Evolutionary conservation across 1,139 yeast genomes (phyloP).

Genomic region (Taphrina communis): DNA sequence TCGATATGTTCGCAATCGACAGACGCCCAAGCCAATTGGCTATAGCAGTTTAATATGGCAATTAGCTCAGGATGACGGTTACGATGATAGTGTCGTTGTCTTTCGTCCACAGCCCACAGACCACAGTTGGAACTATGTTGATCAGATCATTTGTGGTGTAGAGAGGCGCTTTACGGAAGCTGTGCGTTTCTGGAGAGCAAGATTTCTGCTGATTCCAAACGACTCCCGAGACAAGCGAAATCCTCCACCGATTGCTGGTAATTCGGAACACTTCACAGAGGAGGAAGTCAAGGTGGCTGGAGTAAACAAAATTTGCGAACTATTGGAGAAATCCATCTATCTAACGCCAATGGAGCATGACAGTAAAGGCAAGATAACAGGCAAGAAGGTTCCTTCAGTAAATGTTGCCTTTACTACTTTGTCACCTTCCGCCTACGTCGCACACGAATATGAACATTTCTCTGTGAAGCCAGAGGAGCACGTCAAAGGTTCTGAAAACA

Average conservation of each 20-base stretch:
- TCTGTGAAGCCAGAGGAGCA: conserved; percentile 5
- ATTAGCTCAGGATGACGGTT: conserved; percentile 38
- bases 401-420: conserved; percentile 93
- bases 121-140: conserved; percentile 89
- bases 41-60: conserved; percentile 43
- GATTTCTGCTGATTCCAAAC: conserved; percentile 80
- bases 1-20: conserved; percentile 39
- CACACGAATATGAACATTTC: conserved; percentile 54
- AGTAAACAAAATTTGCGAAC: conserved; percentile 35
- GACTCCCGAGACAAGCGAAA: conserved; percentile 60
- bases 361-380: not conserved
- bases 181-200: conserved; percentile 69
- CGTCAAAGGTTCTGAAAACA: conserved; percentile 2
- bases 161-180: conserved; percentile 68
- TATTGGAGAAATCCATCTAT: conserved; percentile 40
- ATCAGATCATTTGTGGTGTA: conserved; percentile 87
- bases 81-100: conserved; percentile 28
- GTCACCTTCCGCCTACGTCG: conserved; percentile 70
- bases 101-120: conserved; percentile 22
- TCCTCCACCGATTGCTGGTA: conserved; percentile 50
- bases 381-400: conserved; percentile 75
- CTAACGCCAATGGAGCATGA: conserved; percentile 47
- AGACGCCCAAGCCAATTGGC: conserved; percentile 33
- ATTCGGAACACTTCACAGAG: conserved; percentile 36
- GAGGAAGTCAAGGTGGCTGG: conserved; percentile 38